These are phyloP conservation scores for Leptographium radiaticola DNA, from an alignment of 2,329 filamentous ascomycete genomes.

Conservation along the genomic window DNA sequence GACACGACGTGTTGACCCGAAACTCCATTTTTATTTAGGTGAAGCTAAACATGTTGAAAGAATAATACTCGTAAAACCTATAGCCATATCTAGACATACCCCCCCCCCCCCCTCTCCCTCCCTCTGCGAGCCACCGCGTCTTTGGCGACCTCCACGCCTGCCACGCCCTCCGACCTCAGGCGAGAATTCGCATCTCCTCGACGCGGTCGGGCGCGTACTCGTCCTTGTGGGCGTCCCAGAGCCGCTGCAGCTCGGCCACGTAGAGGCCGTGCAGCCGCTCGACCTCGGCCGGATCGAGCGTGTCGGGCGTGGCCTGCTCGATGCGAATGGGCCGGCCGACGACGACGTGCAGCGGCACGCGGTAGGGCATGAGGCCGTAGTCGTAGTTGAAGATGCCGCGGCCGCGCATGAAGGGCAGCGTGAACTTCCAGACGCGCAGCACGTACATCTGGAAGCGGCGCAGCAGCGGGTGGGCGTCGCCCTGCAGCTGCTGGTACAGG, in stretches of 20 bases:
- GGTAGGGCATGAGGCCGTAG: slow-evolving; percentile 89
- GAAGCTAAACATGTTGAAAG: too few species aligned
- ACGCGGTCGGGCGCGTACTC: slow-evolving; percentile 51
- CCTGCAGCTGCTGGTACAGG: slow-evolving; percentile 79
- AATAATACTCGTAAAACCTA: too few species aligned
- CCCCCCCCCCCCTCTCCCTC: too few species aligned
- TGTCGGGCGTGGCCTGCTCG: slow-evolving; percentile 32
- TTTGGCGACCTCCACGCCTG: too few species aligned
- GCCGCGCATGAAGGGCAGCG: slow-evolving; percentile 79
- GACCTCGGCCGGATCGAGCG: slow-evolving; percentile 62
- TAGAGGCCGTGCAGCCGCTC: slow-evolving; percentile 71
- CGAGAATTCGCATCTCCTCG: slow-evolving; percentile 53
- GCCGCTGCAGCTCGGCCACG: slow-evolving; percentile 55
- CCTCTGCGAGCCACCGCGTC: too few species aligned
- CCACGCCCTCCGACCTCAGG: background rate
- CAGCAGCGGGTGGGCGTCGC: slow-evolving; percentile 63
- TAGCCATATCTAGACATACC: too few species aligned
- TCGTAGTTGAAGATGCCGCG: slow-evolving; percentile 96
- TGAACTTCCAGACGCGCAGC: slow-evolving; percentile 83
- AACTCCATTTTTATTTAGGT: too few species aligned
- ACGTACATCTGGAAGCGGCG: slow-evolving; percentile 72
- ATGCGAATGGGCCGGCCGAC: slow-evolving; percentile 73
- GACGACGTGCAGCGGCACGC: slow-evolving; percentile 76
- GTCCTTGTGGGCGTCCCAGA: slow-evolving; percentile 72
- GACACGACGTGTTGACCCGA: too few species aligned